Base-by-base conservation (phyloP, 345 rosid genomes). In the Brassica cretica region DNA sequence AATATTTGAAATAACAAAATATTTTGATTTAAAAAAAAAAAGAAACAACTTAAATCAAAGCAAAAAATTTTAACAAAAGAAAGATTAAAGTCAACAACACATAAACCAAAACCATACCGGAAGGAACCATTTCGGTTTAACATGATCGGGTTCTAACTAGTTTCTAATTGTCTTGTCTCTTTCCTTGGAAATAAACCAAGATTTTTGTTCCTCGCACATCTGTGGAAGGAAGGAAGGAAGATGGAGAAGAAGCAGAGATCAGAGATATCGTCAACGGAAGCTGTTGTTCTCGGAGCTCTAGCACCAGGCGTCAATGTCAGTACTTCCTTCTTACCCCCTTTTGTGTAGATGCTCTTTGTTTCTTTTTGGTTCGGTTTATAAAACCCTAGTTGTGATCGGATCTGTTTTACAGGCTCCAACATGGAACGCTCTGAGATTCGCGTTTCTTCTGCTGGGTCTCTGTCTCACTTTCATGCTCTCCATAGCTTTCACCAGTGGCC, bases 291-390 rank as follows among this genome's bases (percentile, higher is more conserved):
- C 1, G 98, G 97, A 81, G 97, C 96, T 39, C 84, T 94, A 24
- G 91, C 90, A 56, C 92, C 94, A 18, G 98, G 98, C 19, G 94
- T 94, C 39, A 94, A 94, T 81, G 96, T 94, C 39, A 46, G 91
- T 83, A 1, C 61, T 27, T 68, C 6, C 30, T 66, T 66, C 56
- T 66, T 39, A 14, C 68, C 3, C 27, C 2, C 14, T 25, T 65
- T 49, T 44, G 53, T 76, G 25, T 65, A 6, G n/a, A 18, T 69
- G 8, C 25, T 68, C 49, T 21, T 0, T 46, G 53, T 49, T 8
- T 66, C 55, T 12, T 32, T 12, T 19, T 1, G 16, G 15, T 2
- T 25, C 0, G 15, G 14, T 14, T 19, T 19, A 9, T 71, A 30
- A 39, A 51, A 7, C 59, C 78, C 78, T 76, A 76, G 11, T 12